Conservation (phyloP, 345 rosid genomes). For the Bruguiera sexangula region DNA sequence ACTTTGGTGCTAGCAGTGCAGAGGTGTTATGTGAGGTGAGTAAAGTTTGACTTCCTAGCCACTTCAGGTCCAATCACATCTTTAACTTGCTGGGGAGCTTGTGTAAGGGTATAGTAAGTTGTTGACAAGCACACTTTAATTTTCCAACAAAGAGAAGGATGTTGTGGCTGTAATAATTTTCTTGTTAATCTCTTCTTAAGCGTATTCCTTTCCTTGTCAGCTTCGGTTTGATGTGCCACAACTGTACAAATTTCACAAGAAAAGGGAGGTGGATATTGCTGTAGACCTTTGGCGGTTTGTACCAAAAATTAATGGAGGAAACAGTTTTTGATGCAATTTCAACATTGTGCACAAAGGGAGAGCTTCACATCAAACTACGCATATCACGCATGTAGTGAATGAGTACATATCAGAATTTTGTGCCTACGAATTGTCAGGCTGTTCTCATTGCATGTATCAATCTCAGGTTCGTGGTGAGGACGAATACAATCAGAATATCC, state of each 20-base stretch:
- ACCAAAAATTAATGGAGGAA: constrained; percentile 37
- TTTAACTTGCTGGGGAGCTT: background rate
- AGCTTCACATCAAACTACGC: too few relatives aligned
- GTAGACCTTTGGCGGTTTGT: constrained; percentile 97
- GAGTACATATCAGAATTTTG: too few relatives aligned
- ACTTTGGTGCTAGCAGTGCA: constrained; percentile 76
- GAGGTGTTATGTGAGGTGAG: constrained; percentile 85
- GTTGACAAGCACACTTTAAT: background rate
- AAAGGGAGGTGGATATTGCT: constrained; percentile 75
- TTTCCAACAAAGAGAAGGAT: background rate
- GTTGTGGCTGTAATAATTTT: background rate
- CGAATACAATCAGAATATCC: constrained; percentile 7
- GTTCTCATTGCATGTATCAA: too few relatives aligned
- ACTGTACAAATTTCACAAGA: constrained; percentile 83
- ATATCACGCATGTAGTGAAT: too few relatives aligned
- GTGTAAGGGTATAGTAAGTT: background rate
- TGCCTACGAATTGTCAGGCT: background rate
- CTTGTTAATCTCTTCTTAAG: background rate
- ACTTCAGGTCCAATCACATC: too few relatives aligned
- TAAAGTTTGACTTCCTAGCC: constrained; percentile 3
- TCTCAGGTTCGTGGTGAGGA: too few relatives aligned
- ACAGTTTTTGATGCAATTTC: constrained; percentile 4
- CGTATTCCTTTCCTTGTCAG: constrained; percentile 31
- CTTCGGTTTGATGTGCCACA: constrained; percentile 76
- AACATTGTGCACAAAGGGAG: background rate